Conservation (phyloP, 2,329 filamentous ascomycete genomes). For the Pseudopyricularia javanii region DNA sequence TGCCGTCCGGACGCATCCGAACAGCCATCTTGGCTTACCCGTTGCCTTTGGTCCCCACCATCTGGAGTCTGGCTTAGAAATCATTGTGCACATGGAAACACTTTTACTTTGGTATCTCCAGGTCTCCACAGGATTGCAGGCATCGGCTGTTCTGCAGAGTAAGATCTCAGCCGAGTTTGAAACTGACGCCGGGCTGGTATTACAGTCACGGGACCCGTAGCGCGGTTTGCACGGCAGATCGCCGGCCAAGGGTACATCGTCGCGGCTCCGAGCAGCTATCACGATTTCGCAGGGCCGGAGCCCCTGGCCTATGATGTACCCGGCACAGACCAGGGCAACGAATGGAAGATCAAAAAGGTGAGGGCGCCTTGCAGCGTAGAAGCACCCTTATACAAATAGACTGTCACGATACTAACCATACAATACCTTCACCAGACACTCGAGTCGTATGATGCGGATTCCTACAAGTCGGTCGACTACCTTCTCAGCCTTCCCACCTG, state of each 20-base stretch:
- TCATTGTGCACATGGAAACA: too few species aligned
- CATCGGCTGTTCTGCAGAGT: neutral
- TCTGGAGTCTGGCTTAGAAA: neutral
- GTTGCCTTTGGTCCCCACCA: neutral
- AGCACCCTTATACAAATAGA: neutral
- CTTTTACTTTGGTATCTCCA: too few species aligned
- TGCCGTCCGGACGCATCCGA: neutral
- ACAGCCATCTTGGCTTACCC: neutral
- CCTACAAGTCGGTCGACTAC: constrained; percentile 53
- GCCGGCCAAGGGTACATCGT: constrained; percentile 89
- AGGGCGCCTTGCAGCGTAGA: neutral
- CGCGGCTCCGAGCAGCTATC: constrained; percentile 80
- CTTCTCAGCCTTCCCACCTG: constrained; percentile 65
- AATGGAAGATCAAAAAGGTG: constrained; percentile 73
- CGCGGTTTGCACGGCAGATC: constrained; percentile 82
- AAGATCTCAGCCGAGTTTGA: neutral
- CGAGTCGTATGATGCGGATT: constrained; percentile 75
- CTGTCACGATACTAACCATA: neutral
- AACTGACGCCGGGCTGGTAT: neutral
- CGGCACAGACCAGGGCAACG: constrained; percentile 79
- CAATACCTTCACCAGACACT: constrained; percentile 43
- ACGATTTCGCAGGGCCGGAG: constrained; percentile 82
- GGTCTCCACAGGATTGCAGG: too few species aligned
- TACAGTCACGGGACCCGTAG: constrained; percentile 80
- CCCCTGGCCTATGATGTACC: constrained; percentile 74